Evolutionary conservation across 345 rosid species (phyloP), one percentile per base, ranked within the genome.

Genomic region (Jatropha curcas): DNA sequence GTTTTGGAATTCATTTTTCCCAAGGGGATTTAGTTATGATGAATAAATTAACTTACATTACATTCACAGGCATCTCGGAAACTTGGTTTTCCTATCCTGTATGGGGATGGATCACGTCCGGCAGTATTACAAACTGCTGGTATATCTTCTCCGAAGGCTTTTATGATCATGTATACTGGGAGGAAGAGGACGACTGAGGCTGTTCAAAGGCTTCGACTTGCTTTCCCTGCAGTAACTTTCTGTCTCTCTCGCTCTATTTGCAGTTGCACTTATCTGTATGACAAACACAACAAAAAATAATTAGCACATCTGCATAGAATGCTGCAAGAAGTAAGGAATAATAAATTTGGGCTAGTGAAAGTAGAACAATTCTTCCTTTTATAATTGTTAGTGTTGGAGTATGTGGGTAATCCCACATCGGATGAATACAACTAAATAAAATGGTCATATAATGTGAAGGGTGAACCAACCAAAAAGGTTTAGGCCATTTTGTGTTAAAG

Each of bases 31-130:
- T 17, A 31, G 17, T 69, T 58, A 8, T 22, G 2, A 34, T 35
- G 39, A 19, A 52, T 8, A 59, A 9, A 35, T 46, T 63, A 67
- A 22, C 52, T 35, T 11, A 43, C 53, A 11, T 69, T 25, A 48
- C 25, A 60, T 80, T 70, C 60, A 65, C 77, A 95, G 99, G 87
- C 86, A 72, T 89, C 97, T 34, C 77, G 90, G 71, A 90, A 92
- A 75, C 89, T 84, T 24, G 99, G 98, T 76, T 95, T 95, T 75
- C 94, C 97, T 3, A 80, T 89, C 68, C 78, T 95, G 39, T 95
- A 90, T 35, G 99, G 99, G 66, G 98, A 95, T 68, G 99, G 94
- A 73, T 90, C 98, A 60, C 74, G 91, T 56, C 97, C 98, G 63
- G 86, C 84, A 19, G 98, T 95, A 75, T 79, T 95, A 85, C 90